Evolutionary conservation across 768 basidiomycete genomes (phyloP).

Genomic region (Tylopilus plumbeoviolaceoides): DNA sequence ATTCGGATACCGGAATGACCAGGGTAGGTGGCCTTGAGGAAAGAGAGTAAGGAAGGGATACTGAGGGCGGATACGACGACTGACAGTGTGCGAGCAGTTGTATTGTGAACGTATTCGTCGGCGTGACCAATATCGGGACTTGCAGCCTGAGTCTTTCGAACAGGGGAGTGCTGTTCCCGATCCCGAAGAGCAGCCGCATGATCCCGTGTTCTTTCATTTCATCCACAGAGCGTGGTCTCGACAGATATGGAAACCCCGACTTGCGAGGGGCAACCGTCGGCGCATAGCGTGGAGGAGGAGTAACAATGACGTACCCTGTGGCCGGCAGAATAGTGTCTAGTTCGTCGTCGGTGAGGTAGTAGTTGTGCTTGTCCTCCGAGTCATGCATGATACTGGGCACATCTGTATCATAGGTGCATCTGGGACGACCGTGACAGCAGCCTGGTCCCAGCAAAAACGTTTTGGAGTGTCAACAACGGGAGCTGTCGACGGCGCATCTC

Average conservation of each 20-base stretch:
- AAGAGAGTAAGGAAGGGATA: no score
- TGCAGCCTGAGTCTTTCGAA: slow-evolving; percentile 97
- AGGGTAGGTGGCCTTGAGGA: no score
- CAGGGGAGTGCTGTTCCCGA: slow-evolving; percentile 99
- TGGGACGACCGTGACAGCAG: slow-evolving; percentile 68
- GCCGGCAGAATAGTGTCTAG: no score
- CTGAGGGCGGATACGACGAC: slow-evolving; percentile 98
- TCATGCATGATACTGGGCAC: slow-evolving; percentile 79
- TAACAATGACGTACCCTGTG: no score
- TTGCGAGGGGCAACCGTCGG: no score
- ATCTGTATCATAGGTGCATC: slow-evolving; percentile 74
- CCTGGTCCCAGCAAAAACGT: no score
- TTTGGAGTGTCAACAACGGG: slow-evolving; percentile 56
- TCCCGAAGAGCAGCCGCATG: slow-evolving; percentile 95
- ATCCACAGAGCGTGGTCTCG: slow-evolving; percentile 88
- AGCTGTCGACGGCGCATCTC: slow-evolving; percentile 89
- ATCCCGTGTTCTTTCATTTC: slow-evolving; percentile 99
- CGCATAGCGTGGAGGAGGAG: no score
- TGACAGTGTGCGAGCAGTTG: slow-evolving; percentile 96
- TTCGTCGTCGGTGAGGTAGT: slow-evolving; percentile 95
- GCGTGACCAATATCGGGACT: slow-evolving; percentile 99
- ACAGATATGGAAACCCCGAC: slow-evolving; percentile 99
- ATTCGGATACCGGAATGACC: no score
- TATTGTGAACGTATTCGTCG: slow-evolving; percentile 97
- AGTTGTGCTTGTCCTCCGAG: slow-evolving; percentile 94